Evolutionary conservation across 805 yeast species (phyloP).

Genomic region (Yarrowia keelungensis): DNA sequence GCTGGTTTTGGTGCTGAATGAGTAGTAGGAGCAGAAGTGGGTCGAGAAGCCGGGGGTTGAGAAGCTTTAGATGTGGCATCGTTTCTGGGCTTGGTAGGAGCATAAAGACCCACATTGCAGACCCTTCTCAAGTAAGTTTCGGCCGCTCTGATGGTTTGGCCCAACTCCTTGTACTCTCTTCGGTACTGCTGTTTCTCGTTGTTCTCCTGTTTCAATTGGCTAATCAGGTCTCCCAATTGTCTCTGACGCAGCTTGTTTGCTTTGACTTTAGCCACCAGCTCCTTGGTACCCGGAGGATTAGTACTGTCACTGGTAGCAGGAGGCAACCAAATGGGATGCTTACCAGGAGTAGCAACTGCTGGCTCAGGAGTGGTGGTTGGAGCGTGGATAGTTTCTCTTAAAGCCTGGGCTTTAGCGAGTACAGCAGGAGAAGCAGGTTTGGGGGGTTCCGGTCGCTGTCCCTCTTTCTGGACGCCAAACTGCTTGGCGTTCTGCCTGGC

Average conservation of each 20-base stretch:
- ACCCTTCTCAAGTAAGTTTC: background rate
- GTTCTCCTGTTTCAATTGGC: background rate
- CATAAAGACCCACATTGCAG: slow-evolving; percentile 13
- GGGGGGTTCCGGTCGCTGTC: too few relatives aligned
- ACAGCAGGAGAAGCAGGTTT: background rate
- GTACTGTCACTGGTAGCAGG: background rate
- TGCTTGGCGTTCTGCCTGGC: too few relatives aligned
- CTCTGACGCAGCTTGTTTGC: background rate
- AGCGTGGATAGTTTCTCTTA: background rate
- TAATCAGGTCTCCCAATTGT: background rate
- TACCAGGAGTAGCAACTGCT: too few relatives aligned
- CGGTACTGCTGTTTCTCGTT: background rate
- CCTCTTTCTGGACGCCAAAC: too few relatives aligned
- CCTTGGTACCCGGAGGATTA: slow-evolving; percentile 11
- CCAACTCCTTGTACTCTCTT: background rate
- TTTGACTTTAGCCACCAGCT: background rate
- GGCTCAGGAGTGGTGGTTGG: too few relatives aligned
- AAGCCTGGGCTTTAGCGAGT: background rate
- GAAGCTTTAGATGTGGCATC: too few relatives aligned
- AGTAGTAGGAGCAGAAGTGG: background rate
- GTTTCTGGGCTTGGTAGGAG: background rate
- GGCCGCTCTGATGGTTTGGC: background rate
- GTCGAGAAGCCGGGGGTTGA: background rate
- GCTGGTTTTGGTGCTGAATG: background rate
- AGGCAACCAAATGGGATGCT: background rate